These are phyloP conservation scores for Pseudisothecium myosuroides DNA, from an alignment of 225 moss, liverwort and hornwort species.

Conservation along the genomic window DNA sequence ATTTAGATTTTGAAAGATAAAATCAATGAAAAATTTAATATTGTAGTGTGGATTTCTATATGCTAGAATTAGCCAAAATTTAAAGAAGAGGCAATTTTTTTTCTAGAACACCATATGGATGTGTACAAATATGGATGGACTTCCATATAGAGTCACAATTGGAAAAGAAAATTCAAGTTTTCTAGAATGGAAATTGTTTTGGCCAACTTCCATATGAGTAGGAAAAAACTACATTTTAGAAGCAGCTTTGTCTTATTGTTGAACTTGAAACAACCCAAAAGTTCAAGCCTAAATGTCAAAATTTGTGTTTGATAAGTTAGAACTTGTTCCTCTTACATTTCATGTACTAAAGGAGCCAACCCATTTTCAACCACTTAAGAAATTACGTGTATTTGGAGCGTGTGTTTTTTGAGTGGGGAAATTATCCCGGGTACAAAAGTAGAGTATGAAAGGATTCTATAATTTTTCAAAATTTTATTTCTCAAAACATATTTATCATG, in stretches of 20 bases:
- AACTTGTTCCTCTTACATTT: background rate
- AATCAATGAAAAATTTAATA: background rate
- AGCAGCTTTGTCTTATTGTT: background rate
- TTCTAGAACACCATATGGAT: rapidly evolving
- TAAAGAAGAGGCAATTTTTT: background rate
- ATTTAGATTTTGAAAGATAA: background rate
- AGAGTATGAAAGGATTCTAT: no score
- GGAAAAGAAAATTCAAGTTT: background rate
- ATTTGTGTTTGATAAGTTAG: rapidly evolving
- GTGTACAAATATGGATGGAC: background rate
- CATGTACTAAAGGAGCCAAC: no score
- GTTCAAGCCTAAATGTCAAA: background rate
- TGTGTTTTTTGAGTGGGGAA: no score
- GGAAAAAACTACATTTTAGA: background rate
- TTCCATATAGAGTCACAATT: background rate
- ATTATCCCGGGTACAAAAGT: no score
- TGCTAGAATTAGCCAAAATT: rapidly evolving
- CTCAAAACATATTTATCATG: no score
- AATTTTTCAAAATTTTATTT: no score
- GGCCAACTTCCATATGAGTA: rapidly evolving
- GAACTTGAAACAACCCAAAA: background rate
- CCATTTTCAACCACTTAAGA: no score
- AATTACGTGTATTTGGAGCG: no score
- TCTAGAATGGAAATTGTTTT: rapidly evolving
- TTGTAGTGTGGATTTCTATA: rapidly evolving